These are phyloP conservation scores for Staphylotrichum longicolle DNA, from an alignment of 495 filamentous ascomycete species.

Conservation along the genomic window DNA sequence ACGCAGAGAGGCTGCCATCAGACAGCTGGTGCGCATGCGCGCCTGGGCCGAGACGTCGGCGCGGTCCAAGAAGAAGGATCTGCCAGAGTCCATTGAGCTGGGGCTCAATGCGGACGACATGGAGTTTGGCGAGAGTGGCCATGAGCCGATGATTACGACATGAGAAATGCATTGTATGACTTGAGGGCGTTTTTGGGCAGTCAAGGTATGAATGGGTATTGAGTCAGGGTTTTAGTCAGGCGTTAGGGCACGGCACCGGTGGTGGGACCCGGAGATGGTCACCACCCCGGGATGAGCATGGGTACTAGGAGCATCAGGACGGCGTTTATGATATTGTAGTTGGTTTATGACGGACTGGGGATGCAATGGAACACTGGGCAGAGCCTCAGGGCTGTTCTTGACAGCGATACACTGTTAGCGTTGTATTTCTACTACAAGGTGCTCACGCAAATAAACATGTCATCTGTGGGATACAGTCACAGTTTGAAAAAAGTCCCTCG, in stretches of 20 bases:
- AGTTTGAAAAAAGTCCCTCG: no score
- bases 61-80: constrained; percentile 65
- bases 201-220: constrained; percentile 4
- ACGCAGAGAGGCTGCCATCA: constrained; percentile 74
- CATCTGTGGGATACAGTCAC: no score
- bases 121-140: constrained; percentile 44
- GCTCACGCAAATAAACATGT: background rate
- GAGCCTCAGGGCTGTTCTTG: background rate
- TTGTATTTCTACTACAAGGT: background rate
- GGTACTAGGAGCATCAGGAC: background rate
- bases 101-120: constrained; percentile 54
- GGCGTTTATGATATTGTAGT: constrained; percentile 3
- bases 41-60: constrained; percentile 82
- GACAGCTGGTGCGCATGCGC: constrained; percentile 73
- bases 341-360: background rate
- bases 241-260: constrained; percentile 11
- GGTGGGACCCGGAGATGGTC: constrained; percentile 4
- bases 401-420: background rate
- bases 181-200: background rate
- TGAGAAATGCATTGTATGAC: constrained; percentile 23
- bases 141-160: constrained; percentile 61
- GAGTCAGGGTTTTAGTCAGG: constrained; percentile 10
- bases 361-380: background rate
- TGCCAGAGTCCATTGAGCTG: constrained; percentile 70
- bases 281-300: constrained; percentile 8